Base-by-base conservation (phyloP, 2,329 filamentous ascomycete genomes). In the Didymella arachidicola region DNA sequence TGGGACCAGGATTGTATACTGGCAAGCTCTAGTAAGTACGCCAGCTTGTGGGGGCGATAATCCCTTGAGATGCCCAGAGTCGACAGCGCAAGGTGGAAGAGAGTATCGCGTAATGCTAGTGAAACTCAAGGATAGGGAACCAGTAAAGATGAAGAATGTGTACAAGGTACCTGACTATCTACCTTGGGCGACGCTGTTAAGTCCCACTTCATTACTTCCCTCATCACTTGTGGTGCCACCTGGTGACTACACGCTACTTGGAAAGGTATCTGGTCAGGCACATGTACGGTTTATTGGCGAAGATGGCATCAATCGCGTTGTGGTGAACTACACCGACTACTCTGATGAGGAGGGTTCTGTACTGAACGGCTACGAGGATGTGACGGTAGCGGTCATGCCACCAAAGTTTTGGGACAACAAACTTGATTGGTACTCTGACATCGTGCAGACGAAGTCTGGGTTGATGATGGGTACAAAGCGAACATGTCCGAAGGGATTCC, bases 401-500 rank as follows among this genome's bases (percentile, higher is more conserved):
- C 32, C 32, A 14, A 34, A 34, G 1, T 4, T 34, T 12, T 34
- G 32, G 32, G 32, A 34, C 4, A 6, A 34, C 32, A 34, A 16
- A 14, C 14, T 34, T 12, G 12, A 34, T 4, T 34, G 32, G 32
- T 34, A 34, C 32, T 34, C 32, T 0, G 68, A 81, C 53, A 57
- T 81, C 1, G 63, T 65, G 1, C 71, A 76, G 22, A 52, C 54
- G 1, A 34, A n/a, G n/a, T 76, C 63, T 1, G 78, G 79, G 0
- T 59, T 57, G 2, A 63, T 61, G 0, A 61, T 63, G 4, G 72
- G 65, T 0, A 77, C 68, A 1, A 82, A 81, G 65, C 75, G 69
- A 49, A 81, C 80, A 0, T 70, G 77, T 5, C 62, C 70, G 0
- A 71, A 64, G 1, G 78, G 79, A 1, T 79, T 81, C 14, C 77